Evolutionary conservation across 495 filamentous ascomycete species (phyloP).

Genomic region (Hyaloscypha finlandica): DNA sequence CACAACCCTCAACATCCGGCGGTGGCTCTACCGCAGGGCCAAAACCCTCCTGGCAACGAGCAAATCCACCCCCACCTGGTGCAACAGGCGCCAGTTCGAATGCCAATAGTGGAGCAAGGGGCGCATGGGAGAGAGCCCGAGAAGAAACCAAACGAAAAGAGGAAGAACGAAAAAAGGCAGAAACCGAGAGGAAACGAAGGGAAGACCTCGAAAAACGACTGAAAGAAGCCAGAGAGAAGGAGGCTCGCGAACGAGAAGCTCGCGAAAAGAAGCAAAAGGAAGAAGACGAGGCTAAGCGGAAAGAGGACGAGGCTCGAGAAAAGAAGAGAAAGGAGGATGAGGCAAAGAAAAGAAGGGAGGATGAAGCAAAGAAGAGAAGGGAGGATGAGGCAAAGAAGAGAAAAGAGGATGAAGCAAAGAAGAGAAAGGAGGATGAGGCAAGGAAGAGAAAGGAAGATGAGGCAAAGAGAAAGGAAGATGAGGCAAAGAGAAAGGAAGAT

Average conservation of each 20-base stretch:
- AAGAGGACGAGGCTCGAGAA: constrained; percentile 43
- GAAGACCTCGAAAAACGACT: constrained; percentile 45
- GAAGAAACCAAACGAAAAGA: constrained; percentile 67
- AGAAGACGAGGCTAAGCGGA: constrained; percentile 33
- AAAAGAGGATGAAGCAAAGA: neutral
- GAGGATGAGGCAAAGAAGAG: constrained; percentile 38
- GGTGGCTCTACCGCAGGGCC: constrained; percentile 15
- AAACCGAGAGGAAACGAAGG: constrained; percentile 48
- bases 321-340: constrained; percentile 9
- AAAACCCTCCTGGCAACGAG: constrained; percentile 26
- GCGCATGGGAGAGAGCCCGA: constrained; percentile 69
- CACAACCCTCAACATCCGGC: constrained; percentile 41
- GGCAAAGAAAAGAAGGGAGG: constrained; percentile 27
- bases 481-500: constrained; percentile 39
- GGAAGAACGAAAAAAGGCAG: constrained; percentile 59
- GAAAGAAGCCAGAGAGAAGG: constrained; percentile 39
- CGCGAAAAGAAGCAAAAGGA: constrained; percentile 39
- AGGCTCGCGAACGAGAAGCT: constrained; percentile 42
- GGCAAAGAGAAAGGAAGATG: constrained; percentile 36
- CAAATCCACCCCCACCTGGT: constrained; percentile 21
- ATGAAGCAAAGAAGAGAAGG: constrained; percentile 41
- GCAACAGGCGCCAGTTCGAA: constrained; percentile 27
- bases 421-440: constrained; percentile 40
- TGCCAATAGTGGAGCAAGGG: constrained; percentile 37
- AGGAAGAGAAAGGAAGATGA: constrained; percentile 28